These are phyloP conservation scores for Kwoniella sp. DNA, from an alignment of 768 basidiomycete genomes.

Conservation along the genomic window DNA sequence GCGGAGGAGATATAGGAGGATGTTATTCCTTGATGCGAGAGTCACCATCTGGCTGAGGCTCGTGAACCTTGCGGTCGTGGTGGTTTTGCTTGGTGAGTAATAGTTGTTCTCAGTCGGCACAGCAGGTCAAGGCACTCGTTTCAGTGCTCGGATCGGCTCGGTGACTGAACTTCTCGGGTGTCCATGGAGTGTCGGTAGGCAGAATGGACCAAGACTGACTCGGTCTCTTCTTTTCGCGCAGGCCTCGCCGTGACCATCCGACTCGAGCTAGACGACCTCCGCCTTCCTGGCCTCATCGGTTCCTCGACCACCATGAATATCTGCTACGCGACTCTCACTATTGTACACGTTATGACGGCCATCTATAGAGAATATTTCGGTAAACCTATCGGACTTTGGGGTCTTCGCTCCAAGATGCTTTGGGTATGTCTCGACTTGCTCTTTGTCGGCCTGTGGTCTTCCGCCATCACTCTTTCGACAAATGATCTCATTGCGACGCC, in stretches of 20 bases:
- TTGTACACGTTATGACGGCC: conserved; percentile 49
- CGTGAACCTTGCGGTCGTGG: conserved; percentile 37
- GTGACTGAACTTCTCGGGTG: neutral
- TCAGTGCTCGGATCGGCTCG: neutral
- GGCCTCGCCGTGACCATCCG: conserved; percentile 39
- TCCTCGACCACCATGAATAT: conserved; percentile 52
- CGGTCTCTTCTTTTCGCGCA: conserved; percentile 6
- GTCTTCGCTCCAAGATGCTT: conserved; percentile 54
- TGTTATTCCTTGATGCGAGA: conserved; percentile 46
- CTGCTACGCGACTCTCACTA: conserved; percentile 45
- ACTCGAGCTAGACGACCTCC: conserved; percentile 28
- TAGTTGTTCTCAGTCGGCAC: neutral
- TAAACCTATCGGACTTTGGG: conserved; percentile 56
- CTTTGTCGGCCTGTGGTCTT: conserved; percentile 54
- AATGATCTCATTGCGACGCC: conserved; percentile 55
- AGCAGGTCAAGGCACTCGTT: neutral
- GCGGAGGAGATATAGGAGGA: conserved; percentile 30
- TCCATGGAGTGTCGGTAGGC: neutral
- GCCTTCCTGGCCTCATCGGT: conserved; percentile 48
- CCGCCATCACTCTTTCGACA: conserved; percentile 42
- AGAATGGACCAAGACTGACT: neutral
- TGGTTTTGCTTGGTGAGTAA: conserved; percentile 38
- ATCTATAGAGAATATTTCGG: conserved; percentile 55
- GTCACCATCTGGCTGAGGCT: conserved; percentile 43
- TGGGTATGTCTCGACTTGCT: conserved; percentile 56